Percentiles rank a stretch among this genome's conserved stretches.
Conservation (phyloP, 1,139 yeast species). For the Kodamaea anthophila region DNA sequence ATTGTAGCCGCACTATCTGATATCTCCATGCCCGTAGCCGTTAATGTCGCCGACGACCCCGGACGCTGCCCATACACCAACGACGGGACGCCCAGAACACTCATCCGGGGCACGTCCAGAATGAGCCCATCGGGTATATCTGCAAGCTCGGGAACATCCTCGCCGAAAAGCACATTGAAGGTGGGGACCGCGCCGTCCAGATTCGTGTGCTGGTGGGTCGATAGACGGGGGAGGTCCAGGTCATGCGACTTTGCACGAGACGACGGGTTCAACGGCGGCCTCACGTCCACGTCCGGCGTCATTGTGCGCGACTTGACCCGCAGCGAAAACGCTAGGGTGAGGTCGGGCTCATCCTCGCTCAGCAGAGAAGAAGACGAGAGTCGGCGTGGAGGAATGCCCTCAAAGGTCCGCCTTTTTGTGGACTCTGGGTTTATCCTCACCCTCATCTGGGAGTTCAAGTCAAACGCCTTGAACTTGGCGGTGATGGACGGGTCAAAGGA, state of each 20-base stretch:
- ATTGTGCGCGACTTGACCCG: constrained; percentile 31
- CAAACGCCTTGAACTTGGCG: constrained; percentile 33
- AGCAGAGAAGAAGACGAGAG: constrained; percentile 5
- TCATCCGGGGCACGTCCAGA: constrained; percentile 14
- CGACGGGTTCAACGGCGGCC: constrained; percentile 31
- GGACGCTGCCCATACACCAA: constrained; percentile 11
- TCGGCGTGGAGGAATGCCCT: constrained; percentile 13
- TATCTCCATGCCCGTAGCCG: constrained; percentile 10
- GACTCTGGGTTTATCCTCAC: constrained; percentile 8
- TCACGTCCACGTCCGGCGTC: constrained; percentile 31
- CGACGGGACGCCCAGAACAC: constrained; percentile 14
- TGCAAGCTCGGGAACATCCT: constrained; percentile 31
- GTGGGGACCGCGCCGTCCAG: constrained; percentile 7
- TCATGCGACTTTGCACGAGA: constrained; percentile 42
- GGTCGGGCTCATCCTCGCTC: constrained; percentile 40
- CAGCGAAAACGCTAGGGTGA: constrained; percentile 48
- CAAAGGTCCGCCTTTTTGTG: constrained; percentile 8
- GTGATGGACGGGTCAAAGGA: constrained; percentile 31
- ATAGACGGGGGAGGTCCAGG: constrained; percentile 30
- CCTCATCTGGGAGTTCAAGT: constrained; percentile 35
- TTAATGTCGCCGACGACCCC: constrained; percentile 19
- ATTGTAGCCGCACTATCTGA: constrained; percentile 4
- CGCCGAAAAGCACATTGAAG: constrained; percentile 23
- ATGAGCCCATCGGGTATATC: constrained; percentile 40
- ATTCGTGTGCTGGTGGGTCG: constrained; percentile 10